A percentile compares a stretch with the other conserved stretches of the same genome.
phyloP scores from a whole-genome alignment of 2,329 filamentous ascomycete species.

The Chaetomium globosum region DNA sequence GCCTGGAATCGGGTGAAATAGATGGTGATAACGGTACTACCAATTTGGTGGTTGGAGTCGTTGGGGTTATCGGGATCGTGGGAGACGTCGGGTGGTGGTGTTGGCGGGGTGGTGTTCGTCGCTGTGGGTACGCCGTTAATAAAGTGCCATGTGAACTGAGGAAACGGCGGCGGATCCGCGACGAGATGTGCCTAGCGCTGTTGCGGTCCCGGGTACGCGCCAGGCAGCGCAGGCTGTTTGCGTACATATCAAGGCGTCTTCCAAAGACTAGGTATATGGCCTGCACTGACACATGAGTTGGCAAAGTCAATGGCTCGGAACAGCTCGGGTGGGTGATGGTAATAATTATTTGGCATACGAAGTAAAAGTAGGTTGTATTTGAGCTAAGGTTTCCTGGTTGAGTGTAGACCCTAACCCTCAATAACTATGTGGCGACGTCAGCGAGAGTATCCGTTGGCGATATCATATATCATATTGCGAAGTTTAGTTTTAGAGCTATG shows the following conservation, averaged over 20 bases:
- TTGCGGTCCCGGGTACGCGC: constrained; percentile 23
- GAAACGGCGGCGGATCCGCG: background rate
- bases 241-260: constrained; percentile 31
- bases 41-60: background rate
- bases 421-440: background rate
- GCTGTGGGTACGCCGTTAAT: background rate
- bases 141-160: constrained; percentile 1
- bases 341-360: too few species aligned
- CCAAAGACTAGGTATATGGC: constrained; percentile 20
- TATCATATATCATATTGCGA: too few species aligned
- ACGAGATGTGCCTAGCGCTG: constrained; percentile 2
- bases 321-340: background rate
- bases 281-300: constrained; percentile 14
- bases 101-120: background rate
- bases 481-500: background rate
- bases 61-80: background rate
- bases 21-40: background rate
- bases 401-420: constrained; percentile 11
- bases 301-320: constrained; percentile 28
- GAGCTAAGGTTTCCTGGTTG: background rate
- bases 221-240: constrained; percentile 31
- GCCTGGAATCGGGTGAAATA: background rate
- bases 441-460: too few species aligned
- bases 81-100: background rate
- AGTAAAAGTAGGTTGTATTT: background rate